phyloP scores from a whole-genome alignment of 176 grass and related monocot genomes.

The Cymbopogon citratus region DNA sequence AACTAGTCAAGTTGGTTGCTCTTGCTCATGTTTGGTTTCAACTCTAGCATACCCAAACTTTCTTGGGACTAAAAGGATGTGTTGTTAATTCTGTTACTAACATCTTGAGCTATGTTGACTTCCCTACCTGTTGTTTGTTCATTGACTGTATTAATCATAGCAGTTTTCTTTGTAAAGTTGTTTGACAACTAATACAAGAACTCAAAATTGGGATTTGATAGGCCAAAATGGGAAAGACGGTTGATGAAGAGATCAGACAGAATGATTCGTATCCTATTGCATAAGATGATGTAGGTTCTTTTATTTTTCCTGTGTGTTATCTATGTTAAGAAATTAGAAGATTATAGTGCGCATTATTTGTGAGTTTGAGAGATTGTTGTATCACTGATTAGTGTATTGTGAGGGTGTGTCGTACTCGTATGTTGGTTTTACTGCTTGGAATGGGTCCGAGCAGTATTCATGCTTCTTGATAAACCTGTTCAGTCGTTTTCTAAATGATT shows the following conservation, averaged over 20 bases:
- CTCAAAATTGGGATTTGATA: slow-evolving; percentile 71
- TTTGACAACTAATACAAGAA: slow-evolving; percentile 39
- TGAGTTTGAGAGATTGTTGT: not conserved
- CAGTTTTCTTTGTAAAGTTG: slow-evolving; percentile 14
- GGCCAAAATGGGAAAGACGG: slow-evolving; percentile 69
- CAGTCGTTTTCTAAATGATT: too few relatives aligned
- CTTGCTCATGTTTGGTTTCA: not conserved
- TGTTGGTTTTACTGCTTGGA: not conserved
- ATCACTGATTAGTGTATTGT: not conserved
- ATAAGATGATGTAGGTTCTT: slow-evolving; percentile 56
- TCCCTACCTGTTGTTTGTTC: not conserved
- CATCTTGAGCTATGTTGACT: not conserved
- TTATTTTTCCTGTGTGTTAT: slow-evolving; percentile 32
- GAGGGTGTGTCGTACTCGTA: not conserved
- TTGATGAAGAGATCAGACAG: slow-evolving; percentile 53
- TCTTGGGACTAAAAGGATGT: not conserved
- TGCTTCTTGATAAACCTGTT: too few relatives aligned
- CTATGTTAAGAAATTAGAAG: slow-evolving; percentile 20
- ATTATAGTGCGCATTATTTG: not conserved
- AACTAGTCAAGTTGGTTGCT: not conserved
- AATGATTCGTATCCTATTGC: slow-evolving; percentile 34
- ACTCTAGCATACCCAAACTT: not conserved
- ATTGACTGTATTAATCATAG: not conserved
- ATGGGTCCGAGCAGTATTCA: not conserved
- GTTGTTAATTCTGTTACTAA: not conserved